Conservation (phyloP, 73 alveolate species). For the Effrenium voratum region DNA sequence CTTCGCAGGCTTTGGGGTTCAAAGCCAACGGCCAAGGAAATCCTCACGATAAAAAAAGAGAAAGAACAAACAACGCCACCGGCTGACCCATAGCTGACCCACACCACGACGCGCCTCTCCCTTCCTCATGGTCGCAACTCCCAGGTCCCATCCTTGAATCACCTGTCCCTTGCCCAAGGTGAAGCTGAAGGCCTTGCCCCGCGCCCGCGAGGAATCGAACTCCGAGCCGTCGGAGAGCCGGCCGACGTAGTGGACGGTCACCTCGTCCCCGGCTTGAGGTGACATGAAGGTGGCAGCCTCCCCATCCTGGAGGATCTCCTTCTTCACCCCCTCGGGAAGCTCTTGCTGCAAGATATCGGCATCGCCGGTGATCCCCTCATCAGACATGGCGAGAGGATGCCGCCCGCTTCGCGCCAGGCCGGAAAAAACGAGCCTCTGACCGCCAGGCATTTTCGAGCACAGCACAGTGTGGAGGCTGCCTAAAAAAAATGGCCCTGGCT, state of each 20-base stretch:
- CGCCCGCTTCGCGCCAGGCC: neutral
- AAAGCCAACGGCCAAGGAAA: neutral
- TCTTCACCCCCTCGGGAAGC: conserved; percentile 35
- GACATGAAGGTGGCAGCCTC: conserved; percentile 88
- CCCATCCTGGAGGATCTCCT: conserved; percentile 59
- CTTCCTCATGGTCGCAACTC: conserved; percentile 96
- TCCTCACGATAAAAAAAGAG: neutral
- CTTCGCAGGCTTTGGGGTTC: neutral
- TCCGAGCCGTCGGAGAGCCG: conserved; percentile 83
- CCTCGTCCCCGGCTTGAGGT: conserved; percentile 94
- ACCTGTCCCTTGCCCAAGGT: conserved; percentile 95
- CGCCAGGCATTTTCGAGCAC: no score
- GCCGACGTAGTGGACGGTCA: conserved; percentile 94
- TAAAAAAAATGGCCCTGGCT: no score
- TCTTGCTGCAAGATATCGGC: no score
- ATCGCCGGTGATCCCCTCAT: neutral
- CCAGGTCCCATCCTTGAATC: conserved; percentile 96
- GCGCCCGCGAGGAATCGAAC: conserved; percentile 90
- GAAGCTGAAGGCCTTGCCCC: conserved; percentile 95
- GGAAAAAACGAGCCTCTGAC: neutral
- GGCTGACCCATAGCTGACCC: neutral
- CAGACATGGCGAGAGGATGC: neutral
- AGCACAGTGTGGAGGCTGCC: no score
- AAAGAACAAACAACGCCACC: neutral
- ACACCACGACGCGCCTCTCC: conserved; percentile 95